Percentiles rank a stretch among this genome's conserved stretches.
These are phyloP conservation scores for Trichoderma brevicompactum DNA, from an alignment of 2,329 filamentous ascomycete species.

Conservation along the genomic window DNA sequence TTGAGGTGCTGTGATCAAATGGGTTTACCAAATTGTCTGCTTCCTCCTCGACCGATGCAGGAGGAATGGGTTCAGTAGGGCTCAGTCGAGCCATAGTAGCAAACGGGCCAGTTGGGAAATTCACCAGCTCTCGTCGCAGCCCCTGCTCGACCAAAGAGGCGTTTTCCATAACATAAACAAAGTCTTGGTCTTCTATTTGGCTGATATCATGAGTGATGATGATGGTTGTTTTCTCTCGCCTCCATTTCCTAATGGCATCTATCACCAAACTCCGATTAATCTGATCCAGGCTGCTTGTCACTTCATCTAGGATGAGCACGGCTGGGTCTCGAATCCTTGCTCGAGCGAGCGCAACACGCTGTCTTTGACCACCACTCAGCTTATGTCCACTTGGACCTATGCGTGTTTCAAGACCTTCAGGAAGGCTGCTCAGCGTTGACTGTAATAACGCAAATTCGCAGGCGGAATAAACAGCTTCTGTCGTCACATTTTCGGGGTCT, in stretches of 20 bases:
- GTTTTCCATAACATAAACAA: conserved; percentile 77
- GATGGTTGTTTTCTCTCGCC: conserved; percentile 81
- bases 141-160: conserved; percentile 72
- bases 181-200: conserved; percentile 74
- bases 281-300: conserved; percentile 84
- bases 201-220: conserved; percentile 90
- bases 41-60: conserved; percentile 23
- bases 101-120: conserved; percentile 51
- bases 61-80: conserved; percentile 24
- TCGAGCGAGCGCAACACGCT: conserved; percentile 79
- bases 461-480: conserved; percentile 62
- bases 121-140: conserved; percentile 59
- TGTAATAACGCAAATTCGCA: conserved; percentile 71
- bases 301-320: conserved; percentile 85
- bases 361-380: conserved; percentile 83
- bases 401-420: conserved; percentile 70
- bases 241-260: conserved; percentile 76
- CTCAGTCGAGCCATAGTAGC: conserved; percentile 43
- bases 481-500: conserved; percentile 52
- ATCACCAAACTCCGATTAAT: conserved; percentile 70
- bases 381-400: conserved; percentile 71
- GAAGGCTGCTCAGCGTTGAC: conserved; percentile 67
- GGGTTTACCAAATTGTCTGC: conserved; percentile 18
- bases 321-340: conserved; percentile 77
- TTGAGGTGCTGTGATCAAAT: not conserved